Evolutionary conservation across 2,329 filamentous ascomycete genomes (phyloP).

Genomic region (Coccinonectria pachysandricola): DNA sequence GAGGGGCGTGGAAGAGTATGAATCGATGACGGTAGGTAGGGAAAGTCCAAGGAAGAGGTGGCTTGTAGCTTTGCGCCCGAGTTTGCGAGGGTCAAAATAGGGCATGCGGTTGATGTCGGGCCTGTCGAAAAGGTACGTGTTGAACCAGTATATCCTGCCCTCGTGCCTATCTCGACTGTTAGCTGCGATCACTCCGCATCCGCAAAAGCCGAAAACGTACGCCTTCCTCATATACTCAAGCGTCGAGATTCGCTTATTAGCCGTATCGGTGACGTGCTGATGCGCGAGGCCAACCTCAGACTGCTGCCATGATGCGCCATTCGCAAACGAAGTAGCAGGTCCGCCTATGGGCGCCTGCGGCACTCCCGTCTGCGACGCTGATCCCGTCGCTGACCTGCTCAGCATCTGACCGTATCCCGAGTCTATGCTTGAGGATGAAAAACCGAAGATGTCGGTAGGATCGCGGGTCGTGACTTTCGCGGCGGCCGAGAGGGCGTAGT

Average conservation of each 20-base stretch:
- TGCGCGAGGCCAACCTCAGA: conserved; percentile 40
- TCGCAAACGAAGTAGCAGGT: conserved; percentile 8
- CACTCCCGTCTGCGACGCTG: conserved; percentile 20
- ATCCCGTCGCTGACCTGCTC: conserved; percentile 28
- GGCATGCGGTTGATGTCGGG: conserved; percentile 70
- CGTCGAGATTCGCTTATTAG: conserved; percentile 87
- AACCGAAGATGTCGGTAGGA: no score
- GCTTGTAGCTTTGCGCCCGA: conserved; percentile 84
- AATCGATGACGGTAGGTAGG: conserved; percentile 78
- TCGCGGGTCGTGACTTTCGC: conserved; percentile 29
- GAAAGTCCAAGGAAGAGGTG: conserved; percentile 89
- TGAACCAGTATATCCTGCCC: conserved; percentile 95
- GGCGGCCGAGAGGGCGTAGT: conserved; percentile 40
- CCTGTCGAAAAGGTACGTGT: conserved; percentile 86
- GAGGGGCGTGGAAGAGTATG: conserved; percentile 66
- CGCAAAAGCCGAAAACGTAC: conserved; percentile 43
- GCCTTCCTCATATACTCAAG: conserved; percentile 87
- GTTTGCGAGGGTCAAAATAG: conserved; percentile 74
- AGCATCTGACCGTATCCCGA: conserved; percentile 35
- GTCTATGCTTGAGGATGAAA: conserved; percentile 24
- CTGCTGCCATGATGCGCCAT: no score
- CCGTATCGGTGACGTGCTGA: conserved; percentile 69
- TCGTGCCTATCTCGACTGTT: conserved; percentile 55
- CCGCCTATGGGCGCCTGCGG: conserved; percentile 12
- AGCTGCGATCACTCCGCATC: neutral